These are phyloP conservation scores for Fraxinus latifolia DNA, from an alignment of 305 asterid species.

Conservation along the genomic window DNA sequence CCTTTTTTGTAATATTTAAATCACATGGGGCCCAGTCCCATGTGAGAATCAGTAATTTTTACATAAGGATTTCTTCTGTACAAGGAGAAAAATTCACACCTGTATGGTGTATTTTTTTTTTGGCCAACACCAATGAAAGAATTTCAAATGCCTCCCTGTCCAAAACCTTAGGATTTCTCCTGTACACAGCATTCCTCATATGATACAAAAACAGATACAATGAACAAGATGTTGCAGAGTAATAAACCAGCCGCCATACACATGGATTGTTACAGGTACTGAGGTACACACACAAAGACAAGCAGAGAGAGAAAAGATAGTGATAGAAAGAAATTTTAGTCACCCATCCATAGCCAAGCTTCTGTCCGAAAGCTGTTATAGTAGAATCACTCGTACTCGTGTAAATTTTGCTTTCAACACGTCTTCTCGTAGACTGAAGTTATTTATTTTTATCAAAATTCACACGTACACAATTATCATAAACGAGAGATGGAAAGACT, in stretches of 20 bases:
- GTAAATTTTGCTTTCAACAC: neutral
- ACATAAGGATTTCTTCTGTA: no score
- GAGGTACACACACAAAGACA: neutral
- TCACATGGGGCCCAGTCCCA: no score
- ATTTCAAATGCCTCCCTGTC: no score
- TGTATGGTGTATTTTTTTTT: no score
- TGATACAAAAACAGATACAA: neutral
- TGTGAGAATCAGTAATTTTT: no score
- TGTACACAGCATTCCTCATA: neutral
- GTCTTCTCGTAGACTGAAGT: no score
- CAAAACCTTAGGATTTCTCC: no score
- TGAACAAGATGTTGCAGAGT: neutral
- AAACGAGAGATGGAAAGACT: no score
- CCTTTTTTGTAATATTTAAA: no score
- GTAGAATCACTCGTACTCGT: neutral
- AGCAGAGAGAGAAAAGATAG: neutral
- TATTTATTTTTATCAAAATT: no score
- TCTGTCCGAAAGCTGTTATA: conserved; percentile 65
- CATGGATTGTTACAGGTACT: neutral
- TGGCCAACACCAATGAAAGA: no score
- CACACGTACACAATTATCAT: neutral
- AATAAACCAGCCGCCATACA: neutral
- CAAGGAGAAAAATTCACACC: no score
- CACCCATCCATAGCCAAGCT: conserved; percentile 98
- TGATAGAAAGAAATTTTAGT: conserved; percentile 6